Percentiles rank a stretch among this genome's conserved stretches.
These are phyloP conservation scores for Starmerella khaoyaiensis DNA, from an alignment of 805 yeast species.

Conservation along the genomic window DNA sequence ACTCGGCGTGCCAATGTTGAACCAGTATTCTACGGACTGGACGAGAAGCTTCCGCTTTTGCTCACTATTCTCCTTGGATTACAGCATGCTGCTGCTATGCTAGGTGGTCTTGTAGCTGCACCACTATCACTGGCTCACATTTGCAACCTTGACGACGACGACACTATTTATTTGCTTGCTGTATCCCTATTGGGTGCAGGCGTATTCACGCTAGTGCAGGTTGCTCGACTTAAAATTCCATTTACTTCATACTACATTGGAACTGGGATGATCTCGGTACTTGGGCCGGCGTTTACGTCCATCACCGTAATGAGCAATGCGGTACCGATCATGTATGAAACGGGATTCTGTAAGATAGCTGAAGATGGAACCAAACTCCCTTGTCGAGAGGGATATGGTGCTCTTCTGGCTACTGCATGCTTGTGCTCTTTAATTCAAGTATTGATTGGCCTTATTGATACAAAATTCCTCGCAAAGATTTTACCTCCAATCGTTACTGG, in stretches of 20 bases:
- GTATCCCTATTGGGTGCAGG: slow-evolving; percentile 61
- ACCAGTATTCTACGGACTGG: slow-evolving; percentile 52
- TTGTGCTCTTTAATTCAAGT: slow-evolving; percentile 68
- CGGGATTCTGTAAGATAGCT: slow-evolving; percentile 52
- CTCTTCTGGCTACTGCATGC: slow-evolving; percentile 68
- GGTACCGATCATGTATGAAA: slow-evolving; percentile 64
- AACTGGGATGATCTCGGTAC: slow-evolving; percentile 79
- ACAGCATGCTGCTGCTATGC: slow-evolving; percentile 80
- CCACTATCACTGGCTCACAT: slow-evolving; percentile 56
- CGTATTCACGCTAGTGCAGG: slow-evolving; percentile 57
- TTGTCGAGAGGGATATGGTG: slow-evolving; percentile 86
- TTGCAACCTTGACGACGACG: slow-evolving; percentile 42
- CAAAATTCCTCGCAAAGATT: slow-evolving; percentile 49
- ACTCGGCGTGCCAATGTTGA: slow-evolving; percentile 47
- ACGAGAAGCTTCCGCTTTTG: slow-evolving; percentile 69
- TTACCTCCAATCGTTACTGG: slow-evolving; percentile 91
- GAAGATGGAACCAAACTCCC: slow-evolving; percentile 55
- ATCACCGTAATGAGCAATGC: slow-evolving; percentile 66
- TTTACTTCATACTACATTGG: slow-evolving; percentile 69
- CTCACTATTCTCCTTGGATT: slow-evolving; percentile 68
- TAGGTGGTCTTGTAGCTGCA: slow-evolving; percentile 82
- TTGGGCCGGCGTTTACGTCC: slow-evolving; percentile 84
- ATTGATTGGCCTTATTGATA: slow-evolving; percentile 61
- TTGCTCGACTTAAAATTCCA: slow-evolving; percentile 65
- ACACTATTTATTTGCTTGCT: slow-evolving; percentile 54